Evolutionary conservation across 768 basidiomycete genomes (phyloP).

Genomic region (Tylopilus balloui): DNA sequence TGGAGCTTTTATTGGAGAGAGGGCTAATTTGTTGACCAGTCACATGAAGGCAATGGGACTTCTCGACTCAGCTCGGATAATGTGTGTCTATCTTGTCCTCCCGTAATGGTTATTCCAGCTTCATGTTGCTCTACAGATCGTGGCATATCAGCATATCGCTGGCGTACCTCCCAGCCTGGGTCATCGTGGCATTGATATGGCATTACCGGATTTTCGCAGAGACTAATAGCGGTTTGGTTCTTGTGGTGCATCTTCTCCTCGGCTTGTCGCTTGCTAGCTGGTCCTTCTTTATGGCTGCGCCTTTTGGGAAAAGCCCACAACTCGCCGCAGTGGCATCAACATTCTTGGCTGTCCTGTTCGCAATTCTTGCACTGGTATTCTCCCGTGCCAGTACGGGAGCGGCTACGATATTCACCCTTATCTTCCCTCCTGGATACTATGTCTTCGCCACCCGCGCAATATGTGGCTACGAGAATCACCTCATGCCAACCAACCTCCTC

Average conservation of each 20-base stretch:
- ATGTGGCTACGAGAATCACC: conserved; percentile 61
- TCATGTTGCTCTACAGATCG: conserved; percentile 26
- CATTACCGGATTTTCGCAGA: conserved; percentile 59
- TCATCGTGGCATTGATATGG: conserved; percentile 62
- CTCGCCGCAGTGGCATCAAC: conserved; percentile 65
- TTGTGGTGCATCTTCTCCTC: conserved; percentile 62
- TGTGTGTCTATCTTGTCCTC: conserved; percentile 33
- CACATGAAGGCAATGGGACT: conserved; percentile 83
- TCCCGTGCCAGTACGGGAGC: conserved; percentile 37
- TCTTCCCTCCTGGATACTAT: conserved; percentile 77
- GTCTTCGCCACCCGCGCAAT: conserved; percentile 67
- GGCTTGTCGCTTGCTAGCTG: conserved; percentile 66
- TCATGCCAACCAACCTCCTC: conserved; percentile 49
- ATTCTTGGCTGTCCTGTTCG: conserved; percentile 60
- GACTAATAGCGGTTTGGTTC: conserved; percentile 55
- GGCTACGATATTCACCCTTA: conserved; percentile 58
- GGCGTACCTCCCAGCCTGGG: conserved; percentile 74
- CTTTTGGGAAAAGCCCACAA: conserved; percentile 70
- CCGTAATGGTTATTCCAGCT: not conserved
- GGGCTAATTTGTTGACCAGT: conserved; percentile 57
- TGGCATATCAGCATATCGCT: conserved; percentile 69
- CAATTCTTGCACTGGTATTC: conserved; percentile 60
- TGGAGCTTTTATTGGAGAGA: conserved; percentile 62
- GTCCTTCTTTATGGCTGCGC: conserved; percentile 66
- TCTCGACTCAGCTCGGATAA: conserved; percentile 60